Conservation (phyloP, 345 rosid species). For the Ceriops decandra region DNA sequence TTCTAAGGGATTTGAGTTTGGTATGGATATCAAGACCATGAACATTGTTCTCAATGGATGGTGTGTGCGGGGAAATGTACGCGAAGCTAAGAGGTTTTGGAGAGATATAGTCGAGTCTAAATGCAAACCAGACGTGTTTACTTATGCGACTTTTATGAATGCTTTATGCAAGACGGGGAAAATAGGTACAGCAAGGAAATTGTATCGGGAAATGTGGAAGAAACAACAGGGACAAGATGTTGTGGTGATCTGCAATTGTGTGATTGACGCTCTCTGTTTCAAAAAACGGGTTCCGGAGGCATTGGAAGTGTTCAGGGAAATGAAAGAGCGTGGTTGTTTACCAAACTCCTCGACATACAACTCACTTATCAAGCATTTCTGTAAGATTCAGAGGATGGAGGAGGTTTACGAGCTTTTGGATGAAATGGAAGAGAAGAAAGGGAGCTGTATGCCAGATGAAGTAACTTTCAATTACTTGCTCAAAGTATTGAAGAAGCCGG, state of each 20-base stretch:
- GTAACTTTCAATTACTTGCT: constrained; percentile 72
- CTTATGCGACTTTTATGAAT: constrained; percentile 61
- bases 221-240: constrained; percentile 52
- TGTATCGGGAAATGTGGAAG: constrained; percentile 67
- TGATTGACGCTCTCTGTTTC: constrained; percentile 83
- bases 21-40: constrained; percentile 48
- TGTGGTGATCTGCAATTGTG: constrained; percentile 58
- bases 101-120: constrained; percentile 58
- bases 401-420: constrained; percentile 56
- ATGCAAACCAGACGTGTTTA: constrained; percentile 53
- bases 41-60: constrained; percentile 79
- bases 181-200: constrained; percentile 63
- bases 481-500: constrained; percentile 42
- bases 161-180: constrained; percentile 82
- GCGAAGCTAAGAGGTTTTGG: constrained; percentile 88
- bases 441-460: constrained; percentile 52
- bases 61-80: constrained; percentile 74
- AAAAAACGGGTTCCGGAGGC: constrained; percentile 83
- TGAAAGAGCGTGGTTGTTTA: constrained; percentile 43
- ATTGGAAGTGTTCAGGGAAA: constrained; percentile 45
- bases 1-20: constrained; percentile 42
- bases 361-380: constrained; percentile 69
- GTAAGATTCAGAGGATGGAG: constrained; percentile 64
- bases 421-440: constrained; percentile 56
- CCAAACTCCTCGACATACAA: constrained; percentile 73